Base-by-base conservation (phyloP, 306 rosid species). In the Cicer yamashitae region DNA sequence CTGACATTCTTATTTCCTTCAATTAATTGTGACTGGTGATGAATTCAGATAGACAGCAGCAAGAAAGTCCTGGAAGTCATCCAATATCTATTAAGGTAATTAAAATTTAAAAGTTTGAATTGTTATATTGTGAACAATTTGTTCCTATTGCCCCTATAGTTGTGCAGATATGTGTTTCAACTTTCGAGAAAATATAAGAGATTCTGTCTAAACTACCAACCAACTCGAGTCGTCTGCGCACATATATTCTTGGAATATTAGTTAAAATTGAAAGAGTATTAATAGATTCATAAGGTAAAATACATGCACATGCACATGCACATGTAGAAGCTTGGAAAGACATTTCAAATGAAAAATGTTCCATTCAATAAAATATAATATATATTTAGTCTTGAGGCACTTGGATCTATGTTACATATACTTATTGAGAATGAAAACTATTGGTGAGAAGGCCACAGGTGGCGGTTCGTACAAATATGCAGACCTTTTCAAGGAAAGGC, bases 401-500 rank as follows among this genome's bases (percentile, higher is more conserved):
- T 60, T 74, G 44, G 54, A 65, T 70, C 72, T 76, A 18, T 79
- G 74, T 53, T 68, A 74, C 77, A 74, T 79, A 17, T 62, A 38
- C 57, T 87, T 78, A 48, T 75, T 72, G 73, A 80, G 71, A 79
- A 39, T 77, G 85, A 81, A 77, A 70, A 74, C 77, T 52, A 68
- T 71, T 77, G 77, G 78, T 80, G 88, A 61, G 83, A 82, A 94
- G 98, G 99, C 96, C 81, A 92, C 99, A 69, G 99, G 99, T 77
- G 99, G 99, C 58, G 99, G 97, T 48, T 91, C 97, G 0, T 79
- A 87, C 82, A 90, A 89, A 79, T 88, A 77, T 64, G 86, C 96
- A 3, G 99, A 90, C 80, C 88, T 88, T 84, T 89, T 92, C 82
- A 89, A 83, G 78, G 98, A 94, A 85, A 89, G 74, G 72, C 86